These are phyloP conservation scores for Tagetes patula DNA, from an alignment of 129 eudicot genomes.

Conservation along the genomic window DNA sequence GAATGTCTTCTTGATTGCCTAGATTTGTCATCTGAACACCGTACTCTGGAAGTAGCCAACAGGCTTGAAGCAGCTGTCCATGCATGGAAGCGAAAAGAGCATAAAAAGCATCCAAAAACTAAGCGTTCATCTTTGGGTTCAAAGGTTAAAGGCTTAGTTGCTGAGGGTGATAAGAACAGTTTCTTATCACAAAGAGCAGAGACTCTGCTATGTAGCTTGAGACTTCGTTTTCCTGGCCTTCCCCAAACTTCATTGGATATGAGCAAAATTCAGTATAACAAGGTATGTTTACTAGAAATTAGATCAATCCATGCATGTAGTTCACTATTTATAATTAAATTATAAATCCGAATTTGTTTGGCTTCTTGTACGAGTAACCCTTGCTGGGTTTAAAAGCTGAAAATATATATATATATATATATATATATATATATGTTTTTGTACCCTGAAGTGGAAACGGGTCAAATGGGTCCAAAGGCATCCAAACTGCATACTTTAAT, in stretches of 20 bases:
- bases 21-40: slow-evolving; percentile 86
- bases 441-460: not conserved
- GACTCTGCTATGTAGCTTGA: slow-evolving; percentile 62
- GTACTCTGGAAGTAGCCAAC: slow-evolving; percentile 74
- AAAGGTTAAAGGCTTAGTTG: slow-evolving; percentile 76
- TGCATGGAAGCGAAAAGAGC: slow-evolving; percentile 81
- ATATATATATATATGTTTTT: not conserved
- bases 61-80: slow-evolving; percentile 86
- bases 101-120: slow-evolving; percentile 51
- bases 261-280: slow-evolving; percentile 94
- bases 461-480: not conserved
- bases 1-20: slow-evolving; percentile 94
- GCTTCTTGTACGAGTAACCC: not conserved
- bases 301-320: not conserved
- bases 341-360: not conserved
- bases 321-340: not conserved
- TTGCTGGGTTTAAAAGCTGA: not conserved
- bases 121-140: slow-evolving; percentile 76
- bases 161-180: slow-evolving; percentile 60
- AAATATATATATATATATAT: not conserved
- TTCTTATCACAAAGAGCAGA: slow-evolving; percentile 75
- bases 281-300: slow-evolving; percentile 39
- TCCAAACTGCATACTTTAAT: not conserved
- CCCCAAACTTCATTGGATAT: slow-evolving; percentile 94
- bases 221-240: slow-evolving; percentile 77